Evolutionary conservation across 306 rosid species (phyloP).

Genomic region (Datisca glomerata): DNA sequence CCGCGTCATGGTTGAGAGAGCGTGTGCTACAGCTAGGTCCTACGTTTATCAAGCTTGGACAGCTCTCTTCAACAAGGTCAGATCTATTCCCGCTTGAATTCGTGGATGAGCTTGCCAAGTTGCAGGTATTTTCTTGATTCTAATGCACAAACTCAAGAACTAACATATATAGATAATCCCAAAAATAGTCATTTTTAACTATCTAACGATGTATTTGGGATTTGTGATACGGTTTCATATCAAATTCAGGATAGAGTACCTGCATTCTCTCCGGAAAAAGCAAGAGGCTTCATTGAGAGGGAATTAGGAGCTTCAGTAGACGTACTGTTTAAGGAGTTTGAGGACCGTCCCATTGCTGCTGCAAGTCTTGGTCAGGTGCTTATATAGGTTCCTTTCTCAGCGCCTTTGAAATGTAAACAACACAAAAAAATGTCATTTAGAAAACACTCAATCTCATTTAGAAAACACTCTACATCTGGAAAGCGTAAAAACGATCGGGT

Average conservation of each 20-base stretch:
- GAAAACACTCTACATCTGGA: too few relatives aligned
- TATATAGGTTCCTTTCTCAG: constrained; percentile 4
- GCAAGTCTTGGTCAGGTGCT: constrained; percentile 97
- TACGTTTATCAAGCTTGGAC: constrained; percentile 89
- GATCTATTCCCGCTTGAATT: constrained; percentile 82
- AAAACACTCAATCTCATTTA: too few relatives aligned
- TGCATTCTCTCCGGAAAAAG: constrained; percentile 76
- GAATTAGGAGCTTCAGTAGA: constrained; percentile 65
- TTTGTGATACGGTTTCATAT: neutral
- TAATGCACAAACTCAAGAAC: constrained; percentile 1
- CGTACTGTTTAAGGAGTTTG: constrained; percentile 62
- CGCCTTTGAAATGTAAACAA: too few relatives aligned
- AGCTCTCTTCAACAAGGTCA: constrained; percentile 84
- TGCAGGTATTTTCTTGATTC: constrained; percentile 40
- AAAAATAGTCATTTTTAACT: neutral
- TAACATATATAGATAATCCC: constrained; percentile 1
- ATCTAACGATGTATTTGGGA: neutral
- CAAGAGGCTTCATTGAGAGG: constrained; percentile 58
- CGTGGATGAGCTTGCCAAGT: constrained; percentile 85
- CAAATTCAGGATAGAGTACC: constrained; percentile 75
- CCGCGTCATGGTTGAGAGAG: constrained; percentile 85
- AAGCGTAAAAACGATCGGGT: too few relatives aligned
- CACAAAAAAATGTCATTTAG: too few relatives aligned
- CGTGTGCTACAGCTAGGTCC: constrained; percentile 87
- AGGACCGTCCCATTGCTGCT: constrained; percentile 85